Evolutionary conservation across 2,329 filamentous ascomycete genomes (phyloP), one percentile per base, ranked within the genome.

Genomic region (Ustilaginoidea virens): DNA sequence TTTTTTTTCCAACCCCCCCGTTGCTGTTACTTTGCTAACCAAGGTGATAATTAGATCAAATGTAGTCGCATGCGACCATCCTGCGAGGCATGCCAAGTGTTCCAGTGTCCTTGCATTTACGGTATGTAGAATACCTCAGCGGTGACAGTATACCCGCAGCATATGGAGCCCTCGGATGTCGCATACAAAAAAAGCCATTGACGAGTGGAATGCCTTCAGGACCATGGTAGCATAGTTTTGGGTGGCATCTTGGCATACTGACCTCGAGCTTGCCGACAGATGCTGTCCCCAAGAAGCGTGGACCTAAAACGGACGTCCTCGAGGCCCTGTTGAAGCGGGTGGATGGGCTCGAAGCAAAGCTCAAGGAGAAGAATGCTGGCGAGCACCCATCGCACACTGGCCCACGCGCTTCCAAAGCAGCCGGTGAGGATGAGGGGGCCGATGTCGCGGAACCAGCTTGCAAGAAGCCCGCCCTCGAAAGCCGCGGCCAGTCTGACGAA

Each of bases 11-110:
- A n/a, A n/a, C n/a, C n/a, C n/a, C n/a, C n/a, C 19, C 11, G 11
- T 20, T 20, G 19, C 22, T 13, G 19, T 22, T 17, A 13, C n/a
- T n/a, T 21, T 16, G 27, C 27, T 29, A 26, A 33, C 13, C 23
- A 17, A 5, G n/a, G 27, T 17, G 27, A n/a, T 7, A 7, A 27
- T 37, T 44, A 92, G 82, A 92, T 92, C 58, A 92, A 92, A 60
- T 92, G 83, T 60, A 92, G 90, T 52, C 72, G 83, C 32, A 60
- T 86, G 39, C 73, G 80, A 27, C 83, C 83, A 20, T 78, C 80
- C 25, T 92, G 83, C 46, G 83, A 92, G 51, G 82, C 83, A 32
- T 92, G 83, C 46, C 80, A 83, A 52, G 77, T 90, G 32, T 92
- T 92, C 45, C 80, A 87, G 46, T 87, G 80, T 48, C 72, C 79